These are phyloP conservation scores for Coniosporium apollinis DNA, from an alignment of 495 filamentous ascomycete species.

Conservation along the genomic window DNA sequence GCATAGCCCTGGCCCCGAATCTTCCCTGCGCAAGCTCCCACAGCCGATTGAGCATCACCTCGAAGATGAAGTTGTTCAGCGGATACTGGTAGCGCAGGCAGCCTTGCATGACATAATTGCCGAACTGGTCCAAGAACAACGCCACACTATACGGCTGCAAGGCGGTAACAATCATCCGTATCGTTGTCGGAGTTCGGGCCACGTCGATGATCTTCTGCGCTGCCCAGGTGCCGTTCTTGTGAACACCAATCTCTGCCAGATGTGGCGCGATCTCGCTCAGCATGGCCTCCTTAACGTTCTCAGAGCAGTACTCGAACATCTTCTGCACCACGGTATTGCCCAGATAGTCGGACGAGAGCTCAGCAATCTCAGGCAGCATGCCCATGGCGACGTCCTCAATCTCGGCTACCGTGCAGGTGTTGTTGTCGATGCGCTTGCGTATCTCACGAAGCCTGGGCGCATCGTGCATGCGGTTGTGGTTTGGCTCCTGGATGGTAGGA, in stretches of 20 bases:
- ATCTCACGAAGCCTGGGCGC: slow-evolving; percentile 92
- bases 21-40: slow-evolving; percentile 89
- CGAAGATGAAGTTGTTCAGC: slow-evolving; percentile 92
- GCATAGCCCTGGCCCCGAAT: slow-evolving; percentile 90
- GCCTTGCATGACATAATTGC: slow-evolving; percentile 94
- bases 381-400: slow-evolving; percentile 81
- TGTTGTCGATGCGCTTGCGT: slow-evolving; percentile 92
- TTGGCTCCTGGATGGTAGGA: slow-evolving; percentile 74
- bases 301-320: slow-evolving; percentile 89
- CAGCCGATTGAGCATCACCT: slow-evolving; percentile 87
- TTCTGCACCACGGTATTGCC: slow-evolving; percentile 99
- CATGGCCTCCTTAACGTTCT: slow-evolving; percentile 81
- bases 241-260: slow-evolving; percentile 87
- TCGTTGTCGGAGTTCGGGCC: slow-evolving; percentile 67
- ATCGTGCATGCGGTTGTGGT: slow-evolving; percentile 80
- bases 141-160: slow-evolving; percentile 74
- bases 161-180: slow-evolving; percentile 65
- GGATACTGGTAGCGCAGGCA: slow-evolving; percentile 80
- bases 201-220: slow-evolving; percentile 99
- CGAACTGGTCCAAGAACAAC: slow-evolving; percentile 91
- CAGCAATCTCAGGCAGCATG: slow-evolving; percentile 93
- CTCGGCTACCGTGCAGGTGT: slow-evolving; percentile 64
- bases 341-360: slow-evolving; percentile 85
- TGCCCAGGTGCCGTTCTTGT: slow-evolving; percentile 99
- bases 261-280: slow-evolving; percentile 73